A percentile compares a stretch with the other conserved stretches of the same genome.
Evolutionary conservation across 306 rosid species (phyloP).

Genomic region (Elaeagnus macrophylla): DNA sequence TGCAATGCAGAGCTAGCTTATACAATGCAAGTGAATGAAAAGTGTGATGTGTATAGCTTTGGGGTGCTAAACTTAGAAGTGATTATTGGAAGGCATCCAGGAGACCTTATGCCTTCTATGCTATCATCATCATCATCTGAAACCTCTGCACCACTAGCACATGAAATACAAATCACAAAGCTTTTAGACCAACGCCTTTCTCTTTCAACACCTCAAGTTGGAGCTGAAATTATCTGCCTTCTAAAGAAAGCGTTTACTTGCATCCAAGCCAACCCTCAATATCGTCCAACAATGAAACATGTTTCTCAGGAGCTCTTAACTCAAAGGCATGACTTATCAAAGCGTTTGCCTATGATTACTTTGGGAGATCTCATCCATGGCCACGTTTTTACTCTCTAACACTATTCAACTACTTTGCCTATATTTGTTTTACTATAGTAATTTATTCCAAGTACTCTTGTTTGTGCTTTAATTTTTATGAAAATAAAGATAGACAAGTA

Average conservation of each 20-base stretch:
- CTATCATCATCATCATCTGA: neutral
- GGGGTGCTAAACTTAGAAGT: conserved; percentile 16
- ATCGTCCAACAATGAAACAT: conserved; percentile 12
- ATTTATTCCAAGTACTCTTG: no score
- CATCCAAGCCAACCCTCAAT: neutral
- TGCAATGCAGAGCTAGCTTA: conserved; percentile 18
- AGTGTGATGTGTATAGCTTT: conserved; percentile 12
- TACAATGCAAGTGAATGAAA: conserved; percentile 6
- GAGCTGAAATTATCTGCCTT: no score
- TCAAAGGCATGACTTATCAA: neutral
- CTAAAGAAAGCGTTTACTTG: neutral
- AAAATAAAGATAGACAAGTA: no score
- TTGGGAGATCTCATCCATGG: neutral
- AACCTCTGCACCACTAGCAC: neutral
- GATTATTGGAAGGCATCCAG: conserved; percentile 7
- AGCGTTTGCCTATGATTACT: neutral
- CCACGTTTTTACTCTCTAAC: neutral
- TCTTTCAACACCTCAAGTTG: neutral
- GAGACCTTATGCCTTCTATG: neutral
- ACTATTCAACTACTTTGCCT: neutral
- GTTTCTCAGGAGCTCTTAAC: conserved; percentile 3
- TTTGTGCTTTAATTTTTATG: no score
- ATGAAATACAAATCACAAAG: neutral
- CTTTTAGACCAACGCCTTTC: conserved; percentile 7
- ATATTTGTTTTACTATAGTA: no score